These are phyloP conservation scores for Voacanga thouarsii DNA, from an alignment of 257 asterid genomes.

Conservation along the genomic window DNA sequence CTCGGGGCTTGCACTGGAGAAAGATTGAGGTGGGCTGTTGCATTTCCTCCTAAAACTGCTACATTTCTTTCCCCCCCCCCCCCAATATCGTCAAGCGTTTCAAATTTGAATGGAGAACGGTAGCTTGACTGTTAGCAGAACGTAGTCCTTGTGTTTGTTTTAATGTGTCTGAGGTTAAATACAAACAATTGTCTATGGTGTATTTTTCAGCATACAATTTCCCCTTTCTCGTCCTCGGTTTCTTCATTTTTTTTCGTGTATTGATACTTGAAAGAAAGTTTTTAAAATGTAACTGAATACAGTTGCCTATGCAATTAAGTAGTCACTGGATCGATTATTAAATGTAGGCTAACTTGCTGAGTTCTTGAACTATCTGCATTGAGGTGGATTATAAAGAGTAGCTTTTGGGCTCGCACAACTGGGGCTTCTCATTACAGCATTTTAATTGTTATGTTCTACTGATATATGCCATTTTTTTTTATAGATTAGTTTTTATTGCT, in stretches of 20 bases:
- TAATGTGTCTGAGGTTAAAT: conserved; percentile 31
- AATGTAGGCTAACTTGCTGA: not conserved
- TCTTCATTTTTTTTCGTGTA: not conserved
- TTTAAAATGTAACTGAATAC: not conserved
- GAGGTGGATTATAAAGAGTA: not conserved
- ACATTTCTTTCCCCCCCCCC: too few species aligned
- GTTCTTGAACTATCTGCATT: not conserved
- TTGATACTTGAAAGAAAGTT: not conserved
- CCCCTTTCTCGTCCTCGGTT: not conserved
- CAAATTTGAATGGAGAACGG: not conserved
- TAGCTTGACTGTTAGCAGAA: not conserved
- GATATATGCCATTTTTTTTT: not conserved
- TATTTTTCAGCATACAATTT: not conserved
- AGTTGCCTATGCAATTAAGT: not conserved
- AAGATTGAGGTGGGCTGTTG: conserved; percentile 49
- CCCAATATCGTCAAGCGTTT: not conserved
- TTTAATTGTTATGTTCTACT: not conserved
- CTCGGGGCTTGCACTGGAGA: conserved; percentile 34
- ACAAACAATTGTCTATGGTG: not conserved
- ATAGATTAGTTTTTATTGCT: not conserved
- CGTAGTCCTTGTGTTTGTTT: conserved; percentile 42
- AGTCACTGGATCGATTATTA: not conserved
- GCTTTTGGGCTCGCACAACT: not conserved
- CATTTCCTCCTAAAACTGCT: not conserved
- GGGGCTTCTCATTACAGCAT: not conserved